Evolutionary conservation across 108 stramenopile genomes (phyloP).

Genomic region (Conticribra guillardii): DNA sequence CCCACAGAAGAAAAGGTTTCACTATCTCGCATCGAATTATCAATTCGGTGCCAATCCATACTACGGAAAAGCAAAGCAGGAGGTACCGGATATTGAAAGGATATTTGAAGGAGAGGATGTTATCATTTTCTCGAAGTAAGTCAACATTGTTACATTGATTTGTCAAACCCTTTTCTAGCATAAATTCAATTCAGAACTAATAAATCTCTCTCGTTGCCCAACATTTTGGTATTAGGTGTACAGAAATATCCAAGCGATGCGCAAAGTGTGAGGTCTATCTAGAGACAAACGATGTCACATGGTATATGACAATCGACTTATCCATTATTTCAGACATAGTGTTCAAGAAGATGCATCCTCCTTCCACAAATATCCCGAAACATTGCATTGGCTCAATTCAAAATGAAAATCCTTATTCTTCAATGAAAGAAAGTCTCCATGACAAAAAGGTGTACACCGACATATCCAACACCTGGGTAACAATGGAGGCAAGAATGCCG

Average conservation of each 20-base stretch:
- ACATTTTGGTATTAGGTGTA: slow-evolving; percentile 23
- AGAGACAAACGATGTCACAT: slow-evolving; percentile 14
- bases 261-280: slow-evolving; percentile 18
- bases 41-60: slow-evolving; percentile 10
- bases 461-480: slow-evolving; percentile 19
- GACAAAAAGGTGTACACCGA: slow-evolving; percentile 19
- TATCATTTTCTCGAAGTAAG: slow-evolving; percentile 13
- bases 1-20: slow-evolving; percentile 15
- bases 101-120: neutral
- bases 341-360: slow-evolving; percentile 30
- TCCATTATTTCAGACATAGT: slow-evolving; percentile 12
- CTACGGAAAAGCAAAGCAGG: slow-evolving; percentile 10
- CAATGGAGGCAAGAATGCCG: slow-evolving; percentile 27
- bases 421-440: neutral
- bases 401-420: slow-evolving; percentile 8
- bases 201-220: too few species aligned
- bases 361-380: neutral
- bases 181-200: neutral
- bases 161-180: neutral
- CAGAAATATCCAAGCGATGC: slow-evolving; percentile 18
- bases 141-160: neutral
- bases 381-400: too few species aligned
- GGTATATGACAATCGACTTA: neutral
- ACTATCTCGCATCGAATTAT: slow-evolving; percentile 30
- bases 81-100: slow-evolving; percentile 1